Conservation (phyloP, 805 yeast species). For the Kluyveromyces lactis region DNA sequence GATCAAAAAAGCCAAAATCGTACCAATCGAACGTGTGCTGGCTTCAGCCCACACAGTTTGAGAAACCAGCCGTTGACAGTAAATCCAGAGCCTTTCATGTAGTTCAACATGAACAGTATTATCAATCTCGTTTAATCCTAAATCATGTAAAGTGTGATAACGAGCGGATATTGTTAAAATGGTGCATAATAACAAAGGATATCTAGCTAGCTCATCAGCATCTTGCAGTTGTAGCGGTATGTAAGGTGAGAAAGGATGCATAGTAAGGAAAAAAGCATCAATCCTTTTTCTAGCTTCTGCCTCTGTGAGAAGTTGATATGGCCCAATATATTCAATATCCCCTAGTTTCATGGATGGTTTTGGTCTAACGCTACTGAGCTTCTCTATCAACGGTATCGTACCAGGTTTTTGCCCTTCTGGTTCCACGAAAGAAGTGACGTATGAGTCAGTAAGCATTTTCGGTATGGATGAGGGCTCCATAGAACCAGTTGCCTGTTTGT, state of each 20-base stretch:
- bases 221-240: constrained; percentile 67
- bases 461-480: not conserved
- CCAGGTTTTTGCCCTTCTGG: constrained; percentile 18
- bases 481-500: not conserved
- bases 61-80: constrained; percentile 72
- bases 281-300: constrained; percentile 51
- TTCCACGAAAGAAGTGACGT: constrained; percentile 15
- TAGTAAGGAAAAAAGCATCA: constrained; percentile 56
- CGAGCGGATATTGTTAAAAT: constrained; percentile 74
- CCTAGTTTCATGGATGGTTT: constrained; percentile 35
- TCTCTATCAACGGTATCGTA: constrained; percentile 27
- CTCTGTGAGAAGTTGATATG: constrained; percentile 48
- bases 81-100: constrained; percentile 77
- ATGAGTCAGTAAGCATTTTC: not conserved
- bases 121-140: constrained; percentile 28
- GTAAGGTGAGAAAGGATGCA: constrained; percentile 89
- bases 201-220: constrained; percentile 57
- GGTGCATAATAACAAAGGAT: constrained; percentile 75
- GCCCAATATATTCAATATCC: constrained; percentile 53
- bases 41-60: constrained; percentile 94
- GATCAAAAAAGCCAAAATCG: constrained; percentile 72
- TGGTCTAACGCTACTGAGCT: constrained; percentile 27
- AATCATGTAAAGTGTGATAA: constrained; percentile 52
- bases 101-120: constrained; percentile 44
- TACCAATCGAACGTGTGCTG: constrained; percentile 77